Evolutionary conservation across 2,329 filamentous ascomycete genomes (phyloP).

Genomic region (Alternaria arbusti): DNA sequence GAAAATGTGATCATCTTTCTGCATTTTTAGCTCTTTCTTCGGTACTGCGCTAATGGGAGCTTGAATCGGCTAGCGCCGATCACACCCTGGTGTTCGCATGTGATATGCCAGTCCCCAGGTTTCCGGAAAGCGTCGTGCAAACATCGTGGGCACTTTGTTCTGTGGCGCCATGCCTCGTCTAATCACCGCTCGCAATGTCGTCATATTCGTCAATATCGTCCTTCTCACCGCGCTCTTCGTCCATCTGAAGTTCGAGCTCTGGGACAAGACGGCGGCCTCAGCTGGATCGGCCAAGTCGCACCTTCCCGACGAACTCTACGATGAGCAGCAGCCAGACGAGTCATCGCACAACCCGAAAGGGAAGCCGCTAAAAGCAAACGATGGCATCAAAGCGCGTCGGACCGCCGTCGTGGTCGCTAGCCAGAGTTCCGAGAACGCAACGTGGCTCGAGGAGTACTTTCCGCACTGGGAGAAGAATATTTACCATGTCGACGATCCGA

Average conservation of each 20-base stretch:
- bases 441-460: conserved; percentile 50
- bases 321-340: conserved; percentile 11
- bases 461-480: conserved; percentile 50
- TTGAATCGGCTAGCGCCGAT: conserved; percentile 8
- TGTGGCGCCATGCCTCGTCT: conserved; percentile 36
- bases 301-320: conserved; percentile 23
- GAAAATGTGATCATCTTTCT: background rate
- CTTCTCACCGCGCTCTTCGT: conserved; percentile 36
- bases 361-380: conserved; percentile 22
- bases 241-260: conserved; percentile 40
- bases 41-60: background rate
- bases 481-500: conserved; percentile 52
- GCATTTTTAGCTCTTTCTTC: background rate
- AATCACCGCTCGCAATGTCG: conserved; percentile 35
- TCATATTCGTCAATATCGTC: conserved; percentile 27
- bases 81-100: conserved; percentile 2
- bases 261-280: conserved; percentile 20
- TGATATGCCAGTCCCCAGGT: background rate
- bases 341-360: conserved; percentile 6
- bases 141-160: background rate
- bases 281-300: conserved; percentile 14
- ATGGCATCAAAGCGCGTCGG: conserved; percentile 17
- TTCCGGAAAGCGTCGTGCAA: conserved; percentile 8
- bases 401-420: conserved; percentile 50
- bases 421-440: conserved; percentile 47